A percentile compares a stretch with the other conserved stretches of the same genome.
Conservation (phyloP, 2,329 filamentous ascomycete genomes). For the Metarhizium robertsii region DNA sequence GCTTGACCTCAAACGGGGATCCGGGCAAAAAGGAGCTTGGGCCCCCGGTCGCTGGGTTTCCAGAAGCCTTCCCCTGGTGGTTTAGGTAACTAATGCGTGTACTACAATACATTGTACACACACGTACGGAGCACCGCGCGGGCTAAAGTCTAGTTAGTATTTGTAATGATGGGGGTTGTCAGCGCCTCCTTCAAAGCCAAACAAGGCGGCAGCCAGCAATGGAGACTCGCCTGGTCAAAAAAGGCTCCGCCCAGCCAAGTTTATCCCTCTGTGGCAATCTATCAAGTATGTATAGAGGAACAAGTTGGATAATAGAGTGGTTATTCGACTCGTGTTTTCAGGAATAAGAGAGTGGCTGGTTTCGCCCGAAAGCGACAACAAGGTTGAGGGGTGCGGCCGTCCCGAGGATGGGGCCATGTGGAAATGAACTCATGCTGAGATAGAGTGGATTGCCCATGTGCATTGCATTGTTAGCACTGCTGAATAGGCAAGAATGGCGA, state of each 20-base stretch:
- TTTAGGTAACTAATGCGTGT: not conserved
- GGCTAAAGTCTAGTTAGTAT: not conserved
- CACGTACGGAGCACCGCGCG: not conserved
- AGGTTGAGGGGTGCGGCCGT: not conserved
- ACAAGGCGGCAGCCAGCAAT: not conserved
- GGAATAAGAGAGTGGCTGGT: not conserved
- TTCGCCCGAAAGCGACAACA: too few species aligned
- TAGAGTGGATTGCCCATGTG: not conserved
- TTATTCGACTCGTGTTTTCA: not conserved
- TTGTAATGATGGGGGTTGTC: not conserved
- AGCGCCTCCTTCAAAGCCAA: not conserved
- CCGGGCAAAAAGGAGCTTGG: not conserved
- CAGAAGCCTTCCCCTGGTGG: constrained; percentile 4
- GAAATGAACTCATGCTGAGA: not conserved
- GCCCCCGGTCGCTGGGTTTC: not conserved
- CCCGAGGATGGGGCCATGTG: not conserved
- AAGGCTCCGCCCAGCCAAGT: too few species aligned
- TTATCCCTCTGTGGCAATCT: not conserved
- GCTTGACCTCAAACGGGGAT: not conserved
- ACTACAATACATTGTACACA: not conserved
- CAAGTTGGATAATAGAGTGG: not conserved
- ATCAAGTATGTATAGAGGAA: not conserved
- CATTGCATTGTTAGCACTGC: not conserved
- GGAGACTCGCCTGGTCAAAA: not conserved
- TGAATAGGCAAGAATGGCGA: not conserved